Evolutionary conservation across 108 stramenopile species (phyloP).

Genomic region (Epipyxis sp.): DNA sequence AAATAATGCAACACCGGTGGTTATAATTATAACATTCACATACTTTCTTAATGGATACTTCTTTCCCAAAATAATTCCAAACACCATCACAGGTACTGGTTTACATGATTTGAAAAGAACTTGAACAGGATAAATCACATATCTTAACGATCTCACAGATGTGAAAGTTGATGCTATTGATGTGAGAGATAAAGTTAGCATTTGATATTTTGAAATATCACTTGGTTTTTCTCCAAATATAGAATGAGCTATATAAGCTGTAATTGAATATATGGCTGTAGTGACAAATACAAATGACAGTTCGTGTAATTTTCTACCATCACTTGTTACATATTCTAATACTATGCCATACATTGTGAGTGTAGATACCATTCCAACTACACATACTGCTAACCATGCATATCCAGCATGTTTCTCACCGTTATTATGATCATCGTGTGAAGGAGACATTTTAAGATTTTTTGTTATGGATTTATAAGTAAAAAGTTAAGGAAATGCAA

Average conservation of each 20-base stretch:
- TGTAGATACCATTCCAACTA: conserved; percentile 80
- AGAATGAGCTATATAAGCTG: conserved; percentile 55
- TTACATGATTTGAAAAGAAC: conserved; percentile 96
- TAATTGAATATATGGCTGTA: conserved; percentile 75
- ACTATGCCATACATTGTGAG: conserved; percentile 85
- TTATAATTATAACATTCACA: conserved; percentile 84
- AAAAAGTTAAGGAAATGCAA: too few species aligned
- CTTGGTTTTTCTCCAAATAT: conserved; percentile 83
- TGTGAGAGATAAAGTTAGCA: conserved; percentile 68
- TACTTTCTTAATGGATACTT: conserved; percentile 83
- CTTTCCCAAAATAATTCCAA: conserved; percentile 92
- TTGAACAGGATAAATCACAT: conserved; percentile 81
- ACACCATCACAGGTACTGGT: conserved; percentile 95
- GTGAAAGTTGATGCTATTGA: conserved; percentile 94
- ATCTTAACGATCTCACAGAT: conserved; percentile 82
- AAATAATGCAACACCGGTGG: conserved; percentile 85
- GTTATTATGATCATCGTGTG: too few species aligned
- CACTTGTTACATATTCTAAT: conserved; percentile 87
- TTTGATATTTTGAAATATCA: conserved; percentile 63
- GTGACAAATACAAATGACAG: conserved; percentile 90
- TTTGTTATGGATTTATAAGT: too few species aligned
- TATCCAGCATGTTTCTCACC: conserved; percentile 32
- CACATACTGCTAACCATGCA: conserved; percentile 72
- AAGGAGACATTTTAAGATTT: too few species aligned
- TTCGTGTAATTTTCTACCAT: conserved; percentile 86